Percentiles rank a stretch among this genome's conserved stretches.
These are phyloP conservation scores for Ceratobasidium theobromae DNA, from an alignment of 1,284 basidiomycete genomes.

Conservation along the genomic window DNA sequence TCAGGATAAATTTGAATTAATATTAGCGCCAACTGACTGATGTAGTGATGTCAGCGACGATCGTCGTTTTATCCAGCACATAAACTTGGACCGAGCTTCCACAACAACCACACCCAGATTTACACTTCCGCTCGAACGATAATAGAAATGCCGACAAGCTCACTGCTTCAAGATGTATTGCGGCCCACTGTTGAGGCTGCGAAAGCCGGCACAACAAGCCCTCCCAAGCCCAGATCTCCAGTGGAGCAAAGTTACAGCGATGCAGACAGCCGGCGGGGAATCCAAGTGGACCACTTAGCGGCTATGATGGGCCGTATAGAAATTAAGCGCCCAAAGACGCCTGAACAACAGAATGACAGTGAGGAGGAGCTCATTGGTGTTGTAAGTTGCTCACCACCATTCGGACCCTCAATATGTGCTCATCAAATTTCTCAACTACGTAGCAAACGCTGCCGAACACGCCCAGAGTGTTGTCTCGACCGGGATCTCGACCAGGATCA, in stretches of 20 bases:
- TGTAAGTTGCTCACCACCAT: slow-evolving; percentile 49
- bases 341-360: slow-evolving; percentile 49
- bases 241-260: slow-evolving; percentile 23
- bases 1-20: slow-evolving; percentile 8
- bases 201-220: slow-evolving; percentile 49
- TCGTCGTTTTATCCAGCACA: neutral
- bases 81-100: neutral
- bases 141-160: slow-evolving; percentile 24
- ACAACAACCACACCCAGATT: neutral
- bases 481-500: slow-evolving; percentile 45
- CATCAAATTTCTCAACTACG: neutral
- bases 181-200: slow-evolving; percentile 56
- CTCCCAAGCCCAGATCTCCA: slow-evolving; percentile 39
- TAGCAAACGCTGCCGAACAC: slow-evolving; percentile 71
- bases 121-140: neutral
- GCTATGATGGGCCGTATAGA: slow-evolving; percentile 30
- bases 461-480: slow-evolving; percentile 47
- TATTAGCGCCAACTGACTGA: neutral
- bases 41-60: slow-evolving; percentile 23
- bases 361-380: slow-evolving; percentile 76
- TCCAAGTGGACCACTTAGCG: slow-evolving; percentile 8
- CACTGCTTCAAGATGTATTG: slow-evolving; percentile 69
- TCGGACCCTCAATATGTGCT: neutral
- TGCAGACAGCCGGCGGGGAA: slow-evolving; percentile 9
- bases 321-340: slow-evolving; percentile 39